Percentiles rank a stretch among this genome's conserved stretches.
phyloP scores from a whole-genome alignment of 2,329 filamentous ascomycete species.

The Calonectria montana region DNA sequence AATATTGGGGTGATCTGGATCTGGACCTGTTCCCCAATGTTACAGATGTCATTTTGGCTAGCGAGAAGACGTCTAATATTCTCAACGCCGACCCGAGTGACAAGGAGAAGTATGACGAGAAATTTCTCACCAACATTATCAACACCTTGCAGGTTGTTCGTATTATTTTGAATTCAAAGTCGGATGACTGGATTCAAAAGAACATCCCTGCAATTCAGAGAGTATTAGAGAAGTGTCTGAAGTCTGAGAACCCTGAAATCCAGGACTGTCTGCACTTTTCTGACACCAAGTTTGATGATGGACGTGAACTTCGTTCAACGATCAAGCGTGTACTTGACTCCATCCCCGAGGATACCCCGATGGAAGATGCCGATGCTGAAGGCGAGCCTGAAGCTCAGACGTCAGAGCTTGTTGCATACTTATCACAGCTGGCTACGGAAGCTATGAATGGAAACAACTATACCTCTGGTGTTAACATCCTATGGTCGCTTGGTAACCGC shows the following conservation, averaged over 20 bases:
- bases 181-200: slow-evolving; percentile 89
- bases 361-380: slow-evolving; percentile 84
- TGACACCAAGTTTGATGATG: slow-evolving; percentile 76
- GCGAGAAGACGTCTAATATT: slow-evolving; percentile 77
- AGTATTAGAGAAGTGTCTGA: slow-evolving; percentile 88
- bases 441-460: slow-evolving; percentile 84
- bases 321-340: slow-evolving; percentile 88
- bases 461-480: slow-evolving; percentile 88
- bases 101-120: slow-evolving; percentile 82
- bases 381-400: slow-evolving; percentile 83
- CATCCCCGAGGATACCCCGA: slow-evolving; percentile 79
- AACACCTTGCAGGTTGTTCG: slow-evolving; percentile 94
- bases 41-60: slow-evolving; percentile 85
- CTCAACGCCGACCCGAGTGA: slow-evolving; percentile 70
- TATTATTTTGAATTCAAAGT: slow-evolving; percentile 87
- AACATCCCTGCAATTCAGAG: slow-evolving; percentile 85
- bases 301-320: slow-evolving; percentile 77
- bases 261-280: slow-evolving; percentile 89
- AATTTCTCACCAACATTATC: slow-evolving; percentile 87
- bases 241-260: slow-evolving; percentile 89
- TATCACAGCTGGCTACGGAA: slow-evolving; percentile 89
- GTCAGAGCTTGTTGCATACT: slow-evolving; percentile 86
- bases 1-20: slow-evolving; percentile 92
- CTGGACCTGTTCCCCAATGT: slow-evolving; percentile 92
- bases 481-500: slow-evolving; percentile 90